A percentile compares a stretch with the other conserved stretches of the same genome.
Evolutionary conservation across 2,329 filamentous ascomycete species (phyloP).

Genomic region (Teratosphaeria zuluensis): DNA sequence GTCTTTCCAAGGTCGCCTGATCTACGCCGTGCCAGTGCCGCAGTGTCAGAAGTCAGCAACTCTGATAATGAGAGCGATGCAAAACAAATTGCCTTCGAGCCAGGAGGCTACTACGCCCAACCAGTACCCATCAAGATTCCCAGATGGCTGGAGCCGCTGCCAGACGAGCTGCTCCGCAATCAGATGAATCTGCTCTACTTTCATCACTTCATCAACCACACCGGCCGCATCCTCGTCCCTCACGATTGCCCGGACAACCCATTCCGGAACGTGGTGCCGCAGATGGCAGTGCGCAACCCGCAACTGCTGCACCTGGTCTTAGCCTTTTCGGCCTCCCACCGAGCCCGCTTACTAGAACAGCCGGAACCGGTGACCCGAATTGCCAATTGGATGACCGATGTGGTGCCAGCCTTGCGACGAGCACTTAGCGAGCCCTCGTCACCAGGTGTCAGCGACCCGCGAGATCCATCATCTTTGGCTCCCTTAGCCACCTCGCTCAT

Average conservation of each 20-base stretch:
- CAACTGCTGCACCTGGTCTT: conserved; percentile 69
- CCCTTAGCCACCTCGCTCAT: conserved; percentile 76
- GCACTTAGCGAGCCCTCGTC: conserved; percentile 40
- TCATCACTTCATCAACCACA: conserved; percentile 70
- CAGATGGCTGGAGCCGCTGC: conserved; percentile 47
- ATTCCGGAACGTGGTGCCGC: conserved; percentile 51
- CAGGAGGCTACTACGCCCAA: conserved; percentile 59
- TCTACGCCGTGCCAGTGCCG: conserved; percentile 22
- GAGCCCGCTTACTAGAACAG: conserved; percentile 63
- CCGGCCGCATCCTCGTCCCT: conserved; percentile 55
- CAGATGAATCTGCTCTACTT: conserved; percentile 73
- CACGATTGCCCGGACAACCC: conserved; percentile 54
- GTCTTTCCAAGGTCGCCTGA: conserved; percentile 34
- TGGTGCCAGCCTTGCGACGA: conserved; percentile 61
- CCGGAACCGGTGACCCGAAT: conserved; percentile 68
- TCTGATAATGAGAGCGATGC: conserved; percentile 18
- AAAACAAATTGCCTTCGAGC: conserved; percentile 43
- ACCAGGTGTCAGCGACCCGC: conserved; percentile 24
- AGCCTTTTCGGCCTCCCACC: conserved; percentile 76
- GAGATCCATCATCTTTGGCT: conserved; percentile 57
- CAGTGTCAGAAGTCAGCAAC: conserved; percentile 18
- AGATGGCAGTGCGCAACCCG: conserved; percentile 58
- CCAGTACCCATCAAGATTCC: conserved; percentile 57
- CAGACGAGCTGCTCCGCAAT: conserved; percentile 52
- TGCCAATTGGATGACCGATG: conserved; percentile 68